Evolutionary conservation across 1,284 basidiomycete genomes (phyloP).

Genomic region (Sparassis latifolia): DNA sequence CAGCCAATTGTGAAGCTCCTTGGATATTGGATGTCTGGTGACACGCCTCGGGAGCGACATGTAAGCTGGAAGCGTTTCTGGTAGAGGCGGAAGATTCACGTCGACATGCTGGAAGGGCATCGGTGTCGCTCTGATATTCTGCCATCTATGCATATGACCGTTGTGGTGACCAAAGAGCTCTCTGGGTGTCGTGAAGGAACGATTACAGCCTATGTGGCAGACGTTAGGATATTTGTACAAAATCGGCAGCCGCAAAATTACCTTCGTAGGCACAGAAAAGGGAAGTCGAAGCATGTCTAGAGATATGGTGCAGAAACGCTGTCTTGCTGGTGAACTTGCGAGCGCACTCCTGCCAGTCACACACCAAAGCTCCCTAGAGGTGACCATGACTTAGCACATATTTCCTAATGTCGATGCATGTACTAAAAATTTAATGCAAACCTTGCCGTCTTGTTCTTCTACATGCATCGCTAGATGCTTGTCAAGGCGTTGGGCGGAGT

Average conservation of each 20-base stretch:
- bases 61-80: constrained; percentile 40
- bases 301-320: constrained; percentile 33
- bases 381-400: no score
- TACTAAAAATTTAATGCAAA: neutral
- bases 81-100: constrained; percentile 20
- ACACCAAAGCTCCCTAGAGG: constrained; percentile 23
- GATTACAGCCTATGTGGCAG: constrained; percentile 34
- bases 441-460: constrained; percentile 19
- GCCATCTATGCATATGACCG: neutral
- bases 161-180: constrained; percentile 31
- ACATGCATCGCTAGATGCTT: constrained; percentile 47
- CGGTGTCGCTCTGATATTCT: no score
- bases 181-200: constrained; percentile 29
- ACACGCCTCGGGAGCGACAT: constrained; percentile 38
- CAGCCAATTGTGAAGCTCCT: constrained; percentile 41
- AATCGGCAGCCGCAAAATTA: constrained; percentile 16
- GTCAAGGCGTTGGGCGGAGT: constrained; percentile 42
- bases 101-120: constrained; percentile 22
- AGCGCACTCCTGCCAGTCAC: constrained; percentile 44
- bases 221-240: neutral
- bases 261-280: constrained; percentile 44
- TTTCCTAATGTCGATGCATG: no score
- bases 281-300: constrained; percentile 35
- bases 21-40: constrained; percentile 34
- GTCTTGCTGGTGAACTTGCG: constrained; percentile 26